Conservation (phyloP, 306 rosid species). For the Malus asiatica region DNA sequence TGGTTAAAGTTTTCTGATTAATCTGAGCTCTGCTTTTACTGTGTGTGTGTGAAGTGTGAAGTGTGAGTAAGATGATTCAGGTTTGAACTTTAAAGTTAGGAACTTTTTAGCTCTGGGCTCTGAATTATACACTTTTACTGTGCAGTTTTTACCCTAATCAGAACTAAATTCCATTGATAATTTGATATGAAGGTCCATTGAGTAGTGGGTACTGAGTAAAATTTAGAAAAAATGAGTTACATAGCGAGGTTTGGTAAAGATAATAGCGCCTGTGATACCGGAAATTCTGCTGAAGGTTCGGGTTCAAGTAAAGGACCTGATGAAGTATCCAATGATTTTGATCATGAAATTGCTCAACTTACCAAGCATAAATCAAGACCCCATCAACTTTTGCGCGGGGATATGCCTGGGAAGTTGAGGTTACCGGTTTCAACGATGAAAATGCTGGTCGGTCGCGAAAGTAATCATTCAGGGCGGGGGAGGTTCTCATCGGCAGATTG, state of each 20-base stretch:
- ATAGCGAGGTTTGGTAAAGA: conserved; percentile 8
- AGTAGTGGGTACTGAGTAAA: neutral
- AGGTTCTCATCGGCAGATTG: conserved; percentile 81
- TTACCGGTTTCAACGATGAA: conserved; percentile 76
- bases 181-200: neutral
- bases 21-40: neutral
- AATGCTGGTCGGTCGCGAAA: conserved; percentile 81
- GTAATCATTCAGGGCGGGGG: conserved; percentile 49
- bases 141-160: neutral
- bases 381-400: conserved; percentile 39
- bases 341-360: conserved; percentile 63
- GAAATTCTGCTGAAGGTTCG: conserved; percentile 23
- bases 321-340: conserved; percentile 29
- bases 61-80: neutral
- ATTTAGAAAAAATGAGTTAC: neutral
- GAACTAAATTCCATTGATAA: neutral
- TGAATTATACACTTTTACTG: neutral
- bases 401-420: conserved; percentile 40
- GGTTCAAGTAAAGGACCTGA: conserved; percentile 33
- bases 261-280: conserved; percentile 46
- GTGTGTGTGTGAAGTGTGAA: neutral
- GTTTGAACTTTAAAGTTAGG: neutral
- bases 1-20: neutral
- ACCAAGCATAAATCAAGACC: conserved; percentile 64
- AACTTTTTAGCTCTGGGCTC: neutral